Conservation (phyloP, 345 rosid species). For the Citrus cavaleriei region DNA sequence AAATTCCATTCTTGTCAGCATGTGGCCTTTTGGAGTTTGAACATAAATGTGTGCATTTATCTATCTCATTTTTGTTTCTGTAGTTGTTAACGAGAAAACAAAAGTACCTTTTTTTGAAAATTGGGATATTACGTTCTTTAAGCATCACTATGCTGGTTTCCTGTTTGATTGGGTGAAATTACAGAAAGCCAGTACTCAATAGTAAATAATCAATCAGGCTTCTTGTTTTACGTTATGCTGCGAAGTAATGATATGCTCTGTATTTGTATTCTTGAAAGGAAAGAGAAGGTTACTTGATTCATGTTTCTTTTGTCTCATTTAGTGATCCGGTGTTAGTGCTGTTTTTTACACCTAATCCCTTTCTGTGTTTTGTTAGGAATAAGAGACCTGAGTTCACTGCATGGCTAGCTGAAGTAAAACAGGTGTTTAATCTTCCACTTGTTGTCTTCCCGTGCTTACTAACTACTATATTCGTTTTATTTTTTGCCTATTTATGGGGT, state of each 20-base stretch:
- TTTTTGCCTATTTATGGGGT: background rate
- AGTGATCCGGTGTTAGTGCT: background rate
- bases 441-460: background rate
- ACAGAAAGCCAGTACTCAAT: background rate
- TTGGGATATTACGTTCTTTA: background rate
- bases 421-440: constrained; percentile 39
- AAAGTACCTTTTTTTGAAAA: background rate
- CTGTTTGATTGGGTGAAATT: background rate
- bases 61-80: background rate
- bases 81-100: background rate
- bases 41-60: background rate
- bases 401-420: constrained; percentile 89
- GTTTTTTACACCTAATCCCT: background rate
- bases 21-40: background rate
- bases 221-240: background rate
- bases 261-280: background rate
- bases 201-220: background rate
- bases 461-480: background rate
- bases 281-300: background rate
- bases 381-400: constrained; percentile 99
- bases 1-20: background rate
- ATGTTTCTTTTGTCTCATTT: background rate
- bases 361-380: constrained; percentile 50
- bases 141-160: background rate
- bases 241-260: background rate